phyloP scores from a whole-genome alignment of 2,329 filamentous ascomycete species.

The Neonectria faginata region DNA sequence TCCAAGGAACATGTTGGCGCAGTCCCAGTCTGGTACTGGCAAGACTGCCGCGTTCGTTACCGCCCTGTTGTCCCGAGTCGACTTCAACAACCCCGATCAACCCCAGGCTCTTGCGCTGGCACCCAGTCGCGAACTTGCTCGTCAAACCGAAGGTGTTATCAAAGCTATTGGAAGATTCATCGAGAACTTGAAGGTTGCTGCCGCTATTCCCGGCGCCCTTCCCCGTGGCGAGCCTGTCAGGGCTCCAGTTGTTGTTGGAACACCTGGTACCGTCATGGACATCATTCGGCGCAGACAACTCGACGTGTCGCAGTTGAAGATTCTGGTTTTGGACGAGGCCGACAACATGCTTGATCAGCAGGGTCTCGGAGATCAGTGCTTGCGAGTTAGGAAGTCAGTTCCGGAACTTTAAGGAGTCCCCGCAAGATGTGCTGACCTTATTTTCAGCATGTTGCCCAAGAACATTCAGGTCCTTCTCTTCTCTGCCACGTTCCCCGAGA shows the following conservation, averaged over 20 bases:
- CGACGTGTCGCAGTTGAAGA: constrained; percentile 76
- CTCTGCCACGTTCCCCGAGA: constrained; percentile 90
- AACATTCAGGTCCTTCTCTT: constrained; percentile 91
- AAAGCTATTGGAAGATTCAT: constrained; percentile 87
- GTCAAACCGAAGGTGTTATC: constrained; percentile 91
- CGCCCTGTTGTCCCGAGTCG: constrained; percentile 88
- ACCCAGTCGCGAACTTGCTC: constrained; percentile 92
- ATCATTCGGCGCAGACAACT: constrained; percentile 82
- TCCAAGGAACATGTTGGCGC: constrained; percentile 94
- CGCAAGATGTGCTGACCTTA: constrained; percentile 46
- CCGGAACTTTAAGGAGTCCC: neutral
- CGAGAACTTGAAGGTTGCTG: constrained; percentile 77
- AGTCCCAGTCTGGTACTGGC: constrained; percentile 98
- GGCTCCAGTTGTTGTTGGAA: constrained; percentile 88
- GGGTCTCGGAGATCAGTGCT: constrained; percentile 93
- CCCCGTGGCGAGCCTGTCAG: constrained; percentile 76
- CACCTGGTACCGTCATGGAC: constrained; percentile 92
- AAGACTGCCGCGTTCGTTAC: constrained; percentile 98
- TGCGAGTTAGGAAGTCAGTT: constrained; percentile 82
- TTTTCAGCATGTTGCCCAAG: constrained; percentile 74
- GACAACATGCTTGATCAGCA: constrained; percentile 99
- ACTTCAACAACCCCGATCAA: constrained; percentile 73
- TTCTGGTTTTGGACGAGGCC: constrained; percentile 94
- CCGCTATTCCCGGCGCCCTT: constrained; percentile 84
- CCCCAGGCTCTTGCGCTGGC: constrained; percentile 92